A percentile compares a stretch with the other conserved stretches of the same genome.
Evolutionary conservation across 2,329 filamentous ascomycete genomes (phyloP).

Genomic region (Stachybotrys chlorohalonatus): DNA sequence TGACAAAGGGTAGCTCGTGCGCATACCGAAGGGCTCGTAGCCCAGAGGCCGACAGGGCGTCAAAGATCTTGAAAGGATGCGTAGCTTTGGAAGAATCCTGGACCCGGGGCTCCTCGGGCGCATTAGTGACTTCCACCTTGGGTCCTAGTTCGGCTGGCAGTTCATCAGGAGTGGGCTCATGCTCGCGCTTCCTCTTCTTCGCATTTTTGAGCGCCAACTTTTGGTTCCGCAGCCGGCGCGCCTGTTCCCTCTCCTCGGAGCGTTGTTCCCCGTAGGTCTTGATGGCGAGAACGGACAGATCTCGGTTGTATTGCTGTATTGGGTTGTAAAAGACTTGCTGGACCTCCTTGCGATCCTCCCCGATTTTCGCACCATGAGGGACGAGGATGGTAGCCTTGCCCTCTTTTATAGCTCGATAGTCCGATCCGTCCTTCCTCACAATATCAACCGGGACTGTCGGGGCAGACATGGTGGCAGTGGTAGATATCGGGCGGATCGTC

Average conservation of each 20-base stretch:
- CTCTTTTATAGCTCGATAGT: slow-evolving; percentile 43
- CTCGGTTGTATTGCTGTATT: slow-evolving; percentile 97
- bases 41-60: slow-evolving; percentile 89
- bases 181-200: slow-evolving; percentile 36
- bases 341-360: slow-evolving; percentile 47
- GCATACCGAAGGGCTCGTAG: slow-evolving; percentile 86
- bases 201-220: slow-evolving; percentile 29
- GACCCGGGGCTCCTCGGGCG: slow-evolving; percentile 2
- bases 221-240: slow-evolving; percentile 24
- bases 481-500: background rate
- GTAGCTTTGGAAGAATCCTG: background rate
- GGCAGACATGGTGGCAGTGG: background rate
- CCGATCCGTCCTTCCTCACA: slow-evolving; percentile 31
- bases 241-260: slow-evolving; percentile 31
- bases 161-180: background rate
- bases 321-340: slow-evolving; percentile 96
- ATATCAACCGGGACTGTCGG: slow-evolving; percentile 9
- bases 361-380: slow-evolving; percentile 33
- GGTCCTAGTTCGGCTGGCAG: slow-evolving; percentile 4
- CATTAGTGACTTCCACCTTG: background rate
- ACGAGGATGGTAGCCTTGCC: slow-evolving; percentile 49
- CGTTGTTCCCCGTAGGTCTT: slow-evolving; percentile 72
- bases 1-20: slow-evolving; percentile 78
- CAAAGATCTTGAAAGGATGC: slow-evolving; percentile 69
- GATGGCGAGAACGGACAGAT: slow-evolving; percentile 87